A percentile compares a stretch with the other conserved stretches of the same genome.
Conservation (phyloP, 2,329 filamentous ascomycete genomes). For the Trichoderma breve region DNA sequence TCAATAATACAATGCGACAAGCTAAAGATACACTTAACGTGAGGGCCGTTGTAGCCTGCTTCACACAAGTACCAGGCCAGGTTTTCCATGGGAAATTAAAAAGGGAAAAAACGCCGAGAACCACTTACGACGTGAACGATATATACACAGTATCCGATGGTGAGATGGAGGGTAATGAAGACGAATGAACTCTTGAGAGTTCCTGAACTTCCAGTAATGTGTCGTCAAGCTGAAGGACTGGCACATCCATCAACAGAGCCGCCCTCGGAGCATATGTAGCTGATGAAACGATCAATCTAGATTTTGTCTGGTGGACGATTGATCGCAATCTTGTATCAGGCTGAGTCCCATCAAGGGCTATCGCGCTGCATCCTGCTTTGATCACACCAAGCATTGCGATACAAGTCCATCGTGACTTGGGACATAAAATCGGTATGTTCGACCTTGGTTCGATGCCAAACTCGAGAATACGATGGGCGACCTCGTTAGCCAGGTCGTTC, state of each 20-base stretch:
- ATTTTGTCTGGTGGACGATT: conserved; percentile 7
- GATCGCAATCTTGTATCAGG: conserved; percentile 18
- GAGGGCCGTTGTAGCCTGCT: not conserved
- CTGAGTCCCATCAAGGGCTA: not conserved
- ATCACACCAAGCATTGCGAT: conserved; percentile 14
- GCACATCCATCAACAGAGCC: not conserved
- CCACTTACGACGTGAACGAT: conserved; percentile 10
- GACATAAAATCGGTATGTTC: conserved; percentile 3
- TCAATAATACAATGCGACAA: not conserved
- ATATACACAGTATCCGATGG: conserved; percentile 1
- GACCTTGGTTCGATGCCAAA: conserved; percentile 6
- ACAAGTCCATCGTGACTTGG: conserved; percentile 1
- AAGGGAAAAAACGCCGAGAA: not conserved
- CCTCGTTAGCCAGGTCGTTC: conserved; percentile 1
- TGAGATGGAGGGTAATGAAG: not conserved
- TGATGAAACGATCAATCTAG: conserved; percentile 19
- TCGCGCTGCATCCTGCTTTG: conserved; percentile 3
- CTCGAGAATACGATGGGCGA: conserved; percentile 16
- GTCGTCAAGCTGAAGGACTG: not conserved
- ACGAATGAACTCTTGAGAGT: not conserved
- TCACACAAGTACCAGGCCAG: not conserved
- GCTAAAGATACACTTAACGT: not conserved
- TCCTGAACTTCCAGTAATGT: not conserved
- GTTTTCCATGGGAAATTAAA: not conserved
- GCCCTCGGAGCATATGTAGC: not conserved